Evolutionary conservation across 306 rosid genomes (phyloP), one percentile per base, ranked within the genome.

Genomic region (Begonia peltatifolia): DNA sequence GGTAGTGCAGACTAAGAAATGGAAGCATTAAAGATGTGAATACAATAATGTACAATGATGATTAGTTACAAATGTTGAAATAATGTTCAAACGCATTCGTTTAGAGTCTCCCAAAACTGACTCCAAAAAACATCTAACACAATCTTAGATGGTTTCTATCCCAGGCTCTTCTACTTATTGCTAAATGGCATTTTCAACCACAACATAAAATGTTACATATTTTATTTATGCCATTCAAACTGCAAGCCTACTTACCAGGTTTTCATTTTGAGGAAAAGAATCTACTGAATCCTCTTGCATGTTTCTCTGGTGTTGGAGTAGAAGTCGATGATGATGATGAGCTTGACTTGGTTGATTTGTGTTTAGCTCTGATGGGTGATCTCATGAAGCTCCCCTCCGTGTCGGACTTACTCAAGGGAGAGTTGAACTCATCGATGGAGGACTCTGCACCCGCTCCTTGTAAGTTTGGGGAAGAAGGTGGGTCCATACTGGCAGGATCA

Each of bases 181-280:
- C 66, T 61, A 57, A n/a, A 57, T 48, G 46, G 66, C 54, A 52
- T 13, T 50, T 52, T 58, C 68, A 41, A 42, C 47, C 56, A 55
- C 61, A 69, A 59, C 62, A 56, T 23, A 38, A 30, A 30, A 30
- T 30, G 6, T 30, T 30, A 30, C 6, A 30, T 30, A 30, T 30
- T 42, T 42, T 62, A 62, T 12, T 18, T 46, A 46, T 52, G 75
- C 60, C 57, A 50, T 65, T 56, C 14, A 67, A 25, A 59, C 60
- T 51, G 79, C 79, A 73, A 58, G 65, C 70, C 77, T 76, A 92
- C 65, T 72, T 79, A 55, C 75, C 61, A 8, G 68, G 79, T 71
- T 83, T 83, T 53, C 75, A 86, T 70, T 86, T 92, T 3, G 99
- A 63, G 61, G 96, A 86, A 62, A 92, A 92, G 88, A 92, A 92